phyloP scores from a whole-genome alignment of 129 eudicot species.

The Chrysanthemum makinoi region DNA sequence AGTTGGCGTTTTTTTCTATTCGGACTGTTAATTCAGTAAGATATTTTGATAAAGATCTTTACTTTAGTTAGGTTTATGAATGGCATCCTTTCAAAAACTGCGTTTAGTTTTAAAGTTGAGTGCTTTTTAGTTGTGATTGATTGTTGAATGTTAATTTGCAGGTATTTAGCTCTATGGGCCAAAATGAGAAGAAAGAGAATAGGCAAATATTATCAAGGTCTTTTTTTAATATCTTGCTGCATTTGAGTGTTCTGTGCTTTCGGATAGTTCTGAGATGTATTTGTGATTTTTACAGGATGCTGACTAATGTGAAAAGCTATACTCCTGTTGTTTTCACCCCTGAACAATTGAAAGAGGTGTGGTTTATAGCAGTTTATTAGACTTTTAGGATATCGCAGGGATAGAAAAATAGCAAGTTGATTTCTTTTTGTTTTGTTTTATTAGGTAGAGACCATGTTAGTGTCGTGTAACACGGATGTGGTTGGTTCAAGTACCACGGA shows the following conservation, averaged over 20 bases:
- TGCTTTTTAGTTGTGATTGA: background rate
- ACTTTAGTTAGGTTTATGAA: background rate
- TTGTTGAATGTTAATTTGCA: slow-evolving; percentile 34
- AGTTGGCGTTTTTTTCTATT: slow-evolving; percentile 48
- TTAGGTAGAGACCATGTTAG: slow-evolving; percentile 56
- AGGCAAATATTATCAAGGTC: slow-evolving; percentile 55
- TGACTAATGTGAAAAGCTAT: slow-evolving; percentile 50
- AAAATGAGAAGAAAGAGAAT: slow-evolving; percentile 49
- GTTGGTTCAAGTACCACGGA: slow-evolving; percentile 22
- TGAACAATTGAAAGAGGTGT: slow-evolving; percentile 75
- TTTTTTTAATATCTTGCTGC: background rate
- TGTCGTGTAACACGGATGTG: slow-evolving; percentile 30
- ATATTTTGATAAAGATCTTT: background rate
- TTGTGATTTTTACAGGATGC: slow-evolving; percentile 47
- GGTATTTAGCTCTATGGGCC: slow-evolving; percentile 72
- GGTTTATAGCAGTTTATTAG: slow-evolving; percentile 14
- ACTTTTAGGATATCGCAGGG: slow-evolving; percentile 2
- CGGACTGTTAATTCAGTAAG: slow-evolving; percentile 67
- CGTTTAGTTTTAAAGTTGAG: background rate
- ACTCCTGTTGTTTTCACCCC: slow-evolving; percentile 54
- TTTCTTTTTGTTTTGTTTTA: slow-evolving; percentile 17
- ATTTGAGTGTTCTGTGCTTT: background rate
- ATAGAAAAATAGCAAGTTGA: slow-evolving; percentile 9
- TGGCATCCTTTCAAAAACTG: background rate
- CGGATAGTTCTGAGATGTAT: background rate